phyloP scores from a whole-genome alignment of 1,284 basidiomycete species.

The Athelia sp. region DNA sequence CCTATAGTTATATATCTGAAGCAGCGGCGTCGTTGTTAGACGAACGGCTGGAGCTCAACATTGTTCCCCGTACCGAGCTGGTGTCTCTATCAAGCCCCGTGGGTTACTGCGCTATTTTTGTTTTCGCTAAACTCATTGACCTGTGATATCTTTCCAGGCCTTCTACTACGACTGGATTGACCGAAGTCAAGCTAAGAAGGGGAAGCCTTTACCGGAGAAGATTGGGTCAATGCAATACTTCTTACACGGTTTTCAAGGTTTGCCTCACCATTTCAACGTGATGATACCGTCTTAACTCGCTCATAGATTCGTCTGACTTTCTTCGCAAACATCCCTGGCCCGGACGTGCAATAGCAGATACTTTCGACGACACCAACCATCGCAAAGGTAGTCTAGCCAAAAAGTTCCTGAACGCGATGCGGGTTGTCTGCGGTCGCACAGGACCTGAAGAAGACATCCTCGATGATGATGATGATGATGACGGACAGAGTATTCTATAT shows the following conservation, averaged over 20 bases:
- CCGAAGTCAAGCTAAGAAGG: slow-evolving; percentile 71
- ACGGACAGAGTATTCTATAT: slow-evolving; percentile 55
- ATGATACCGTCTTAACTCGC: background rate
- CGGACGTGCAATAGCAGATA: slow-evolving; percentile 76
- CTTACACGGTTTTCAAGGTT: slow-evolving; percentile 78
- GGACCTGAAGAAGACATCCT: slow-evolving; percentile 65
- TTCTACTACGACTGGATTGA: slow-evolving; percentile 92
- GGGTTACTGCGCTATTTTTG: slow-evolving; percentile 17
- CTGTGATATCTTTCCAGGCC: slow-evolving; percentile 38
- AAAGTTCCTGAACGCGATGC: slow-evolving; percentile 60
- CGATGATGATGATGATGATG: slow-evolving; percentile 65
- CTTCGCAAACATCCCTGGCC: slow-evolving; percentile 86
- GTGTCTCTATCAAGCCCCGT: slow-evolving; percentile 79
- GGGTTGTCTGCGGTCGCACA: slow-evolving; percentile 75
- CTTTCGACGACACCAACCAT: slow-evolving; percentile 78
- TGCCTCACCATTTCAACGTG: background rate
- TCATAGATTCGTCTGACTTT: slow-evolving; percentile 80
- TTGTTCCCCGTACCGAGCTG: slow-evolving; percentile 85
- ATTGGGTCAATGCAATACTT: slow-evolving; percentile 90
- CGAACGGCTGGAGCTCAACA: slow-evolving; percentile 65
- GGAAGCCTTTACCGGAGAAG: slow-evolving; percentile 77
- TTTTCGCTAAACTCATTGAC: slow-evolving; percentile 6
- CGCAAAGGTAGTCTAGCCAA: slow-evolving; percentile 60
- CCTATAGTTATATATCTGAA: slow-evolving; percentile 58
- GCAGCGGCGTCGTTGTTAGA: slow-evolving; percentile 87